phyloP scores from a whole-genome alignment of 768 basidiomycete genomes.

The Boletus coccyginus region DNA sequence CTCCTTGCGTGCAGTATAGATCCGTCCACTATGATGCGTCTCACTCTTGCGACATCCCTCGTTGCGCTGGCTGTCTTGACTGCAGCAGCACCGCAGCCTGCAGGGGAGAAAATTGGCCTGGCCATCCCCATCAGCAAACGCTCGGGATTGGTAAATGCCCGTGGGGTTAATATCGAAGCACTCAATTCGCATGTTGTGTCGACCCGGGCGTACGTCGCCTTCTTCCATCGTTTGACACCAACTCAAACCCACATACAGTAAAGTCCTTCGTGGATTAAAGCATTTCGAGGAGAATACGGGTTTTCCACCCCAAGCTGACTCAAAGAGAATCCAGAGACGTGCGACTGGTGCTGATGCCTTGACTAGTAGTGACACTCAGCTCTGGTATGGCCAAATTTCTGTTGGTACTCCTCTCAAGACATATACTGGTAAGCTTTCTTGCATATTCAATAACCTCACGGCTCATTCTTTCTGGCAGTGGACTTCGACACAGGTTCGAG shows the following conservation, averaged over 20 bases:
- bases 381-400: constrained; percentile 14
- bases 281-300: constrained; percentile 5
- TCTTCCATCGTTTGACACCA: background rate
- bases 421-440: constrained; percentile 3
- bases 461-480: constrained; percentile 4
- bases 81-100: constrained; percentile 3
- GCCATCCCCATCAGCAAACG: constrained; percentile 11
- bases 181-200: constrained; percentile 6
- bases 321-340: background rate
- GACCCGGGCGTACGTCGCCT: background rate
- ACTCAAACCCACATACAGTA: background rate
- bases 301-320: background rate
- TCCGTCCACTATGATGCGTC: background rate
- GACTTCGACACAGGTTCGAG: constrained; percentile 29
- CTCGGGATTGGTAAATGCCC: background rate
- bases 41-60: background rate
- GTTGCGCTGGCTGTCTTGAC: constrained; percentile 1
- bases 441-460: background rate
- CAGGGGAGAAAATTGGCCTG: background rate
- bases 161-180: background rate
- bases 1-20: too few species aligned
- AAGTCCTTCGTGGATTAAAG: background rate
- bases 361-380: background rate
- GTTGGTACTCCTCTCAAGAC: constrained; percentile 4
- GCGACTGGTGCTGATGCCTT: background rate